Percentiles rank a stretch among this genome's conserved stretches.
phyloP scores from a whole-genome alignment of 306 rosid species.

The peach (Prunus persica) region DNA sequence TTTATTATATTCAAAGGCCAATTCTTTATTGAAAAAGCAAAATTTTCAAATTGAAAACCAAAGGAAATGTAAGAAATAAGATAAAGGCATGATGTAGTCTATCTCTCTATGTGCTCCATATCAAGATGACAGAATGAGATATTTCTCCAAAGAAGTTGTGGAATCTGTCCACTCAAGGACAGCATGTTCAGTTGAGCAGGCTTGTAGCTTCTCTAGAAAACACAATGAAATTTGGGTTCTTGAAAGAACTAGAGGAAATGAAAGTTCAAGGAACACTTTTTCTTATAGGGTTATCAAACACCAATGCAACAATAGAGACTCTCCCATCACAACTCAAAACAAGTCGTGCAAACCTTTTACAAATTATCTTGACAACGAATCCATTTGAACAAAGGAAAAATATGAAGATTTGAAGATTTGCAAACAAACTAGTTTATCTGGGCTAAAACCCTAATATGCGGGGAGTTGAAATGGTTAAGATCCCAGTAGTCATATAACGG shows the following conservation, averaged over 20 bases:
- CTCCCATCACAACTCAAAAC: too few relatives aligned
- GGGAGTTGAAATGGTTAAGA: not conserved
- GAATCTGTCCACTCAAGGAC: not conserved
- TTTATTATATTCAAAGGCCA: too few relatives aligned
- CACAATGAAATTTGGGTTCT: not conserved
- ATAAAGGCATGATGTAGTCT: not conserved
- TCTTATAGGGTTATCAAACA: not conserved
- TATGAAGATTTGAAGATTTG: too few relatives aligned
- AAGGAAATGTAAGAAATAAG: too few relatives aligned
- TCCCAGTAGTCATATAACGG: not conserved
- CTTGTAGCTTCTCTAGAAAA: not conserved
- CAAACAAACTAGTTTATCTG: too few relatives aligned
- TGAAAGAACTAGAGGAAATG: not conserved
- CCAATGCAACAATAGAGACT: not conserved
- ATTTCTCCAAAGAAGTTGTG: not conserved
- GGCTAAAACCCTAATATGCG: too few relatives aligned
- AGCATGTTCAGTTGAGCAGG: not conserved
- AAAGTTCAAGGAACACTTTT: not conserved
- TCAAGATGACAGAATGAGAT: not conserved
- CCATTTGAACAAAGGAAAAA: too few relatives aligned
- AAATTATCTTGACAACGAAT: too few relatives aligned
- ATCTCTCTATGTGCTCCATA: not conserved
- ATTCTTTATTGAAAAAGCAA: not conserved
- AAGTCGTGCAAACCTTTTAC: too few relatives aligned
- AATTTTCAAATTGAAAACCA: not conserved